A percentile compares a stretch with the other conserved stretches of the same genome.
phyloP scores from a whole-genome alignment of 495 filamentous ascomycete species.

The Achaetomiella virescens region DNA sequence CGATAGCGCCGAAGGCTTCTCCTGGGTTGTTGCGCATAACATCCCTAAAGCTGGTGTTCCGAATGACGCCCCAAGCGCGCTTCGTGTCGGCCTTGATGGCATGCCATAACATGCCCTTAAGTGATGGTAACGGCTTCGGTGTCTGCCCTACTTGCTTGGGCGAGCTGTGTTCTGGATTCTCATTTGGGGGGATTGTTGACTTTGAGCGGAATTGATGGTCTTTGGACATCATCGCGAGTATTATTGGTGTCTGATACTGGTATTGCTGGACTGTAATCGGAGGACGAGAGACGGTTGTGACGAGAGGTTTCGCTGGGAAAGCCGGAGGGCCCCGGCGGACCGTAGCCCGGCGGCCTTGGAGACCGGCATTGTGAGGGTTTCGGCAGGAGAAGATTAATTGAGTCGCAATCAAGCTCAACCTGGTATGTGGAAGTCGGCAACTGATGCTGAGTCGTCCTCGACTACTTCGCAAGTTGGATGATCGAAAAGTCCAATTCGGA shows the following conservation, averaged over 20 bases:
- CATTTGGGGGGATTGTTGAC: constrained; percentile 11
- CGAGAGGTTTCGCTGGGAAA: neutral
- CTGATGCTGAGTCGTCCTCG: neutral
- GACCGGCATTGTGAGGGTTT: constrained; percentile 4
- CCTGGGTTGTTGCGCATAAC: constrained; percentile 36
- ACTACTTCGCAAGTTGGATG: neutral
- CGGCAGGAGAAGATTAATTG: neutral
- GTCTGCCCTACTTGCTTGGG: constrained; percentile 14
- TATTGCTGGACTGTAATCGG: neutral
- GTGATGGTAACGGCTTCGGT: constrained; percentile 18
- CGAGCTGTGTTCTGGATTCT: neutral
- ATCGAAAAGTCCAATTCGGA: neutral
- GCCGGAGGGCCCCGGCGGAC: neutral
- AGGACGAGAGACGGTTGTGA: constrained; percentile 4
- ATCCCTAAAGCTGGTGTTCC: constrained; percentile 27
- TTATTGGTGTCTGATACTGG: neutral
- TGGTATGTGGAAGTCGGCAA: neutral
- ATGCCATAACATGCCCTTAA: constrained; percentile 10
- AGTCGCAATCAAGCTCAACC: neutral
- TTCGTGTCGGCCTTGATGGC: constrained; percentile 18
- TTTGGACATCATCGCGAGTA: neutral
- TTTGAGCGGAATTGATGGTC: constrained; percentile 15
- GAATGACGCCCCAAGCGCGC: constrained; percentile 21
- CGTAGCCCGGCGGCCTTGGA: constrained; percentile 3
- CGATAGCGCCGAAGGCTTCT: constrained; percentile 35